Evolutionary conservation across 2,329 filamentous ascomycete species (phyloP).

Genomic region (Fusarium buharicum): DNA sequence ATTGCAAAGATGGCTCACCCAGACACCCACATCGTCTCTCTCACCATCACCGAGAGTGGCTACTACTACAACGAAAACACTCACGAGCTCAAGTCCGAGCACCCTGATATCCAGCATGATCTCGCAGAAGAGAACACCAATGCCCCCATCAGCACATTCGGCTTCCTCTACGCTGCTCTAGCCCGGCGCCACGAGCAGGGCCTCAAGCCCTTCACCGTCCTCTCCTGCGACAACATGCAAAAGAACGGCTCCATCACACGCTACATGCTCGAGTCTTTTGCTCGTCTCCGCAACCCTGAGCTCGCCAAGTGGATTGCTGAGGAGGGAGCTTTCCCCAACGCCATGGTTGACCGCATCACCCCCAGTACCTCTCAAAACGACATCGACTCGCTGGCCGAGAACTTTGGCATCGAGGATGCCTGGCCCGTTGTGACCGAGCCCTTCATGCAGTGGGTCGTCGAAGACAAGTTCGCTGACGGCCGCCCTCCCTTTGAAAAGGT

Average conservation of each 20-base stretch:
- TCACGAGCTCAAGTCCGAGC: slow-evolving; percentile 60
- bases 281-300: slow-evolving; percentile 57
- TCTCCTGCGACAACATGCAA: slow-evolving; percentile 68
- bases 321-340: slow-evolving; percentile 63
- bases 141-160: slow-evolving; percentile 60
- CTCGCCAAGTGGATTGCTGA: slow-evolving; percentile 61
- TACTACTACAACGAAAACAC: slow-evolving; percentile 69
- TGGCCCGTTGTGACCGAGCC: slow-evolving; percentile 67
- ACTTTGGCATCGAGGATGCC: slow-evolving; percentile 60
- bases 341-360: slow-evolving; percentile 67
- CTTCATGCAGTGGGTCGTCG: slow-evolving; percentile 66
- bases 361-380: slow-evolving; percentile 60
- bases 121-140: slow-evolving; percentile 57
- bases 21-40: slow-evolving; percentile 64
- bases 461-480: slow-evolving; percentile 62
- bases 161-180: slow-evolving; percentile 63
- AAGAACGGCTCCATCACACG: slow-evolving; percentile 65
- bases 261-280: slow-evolving; percentile 62
- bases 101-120: slow-evolving; percentile 62
- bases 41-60: slow-evolving; percentile 66
- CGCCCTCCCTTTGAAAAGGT: slow-evolving; percentile 64
- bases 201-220: slow-evolving; percentile 63
- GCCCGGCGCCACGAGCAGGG: slow-evolving; percentile 57
- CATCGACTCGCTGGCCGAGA: slow-evolving; percentile 56
- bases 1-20: slow-evolving; percentile 65